Evolutionary conservation across 129 eudicot species (phyloP).

Genomic region (Scalesia atractyloides): DNA sequence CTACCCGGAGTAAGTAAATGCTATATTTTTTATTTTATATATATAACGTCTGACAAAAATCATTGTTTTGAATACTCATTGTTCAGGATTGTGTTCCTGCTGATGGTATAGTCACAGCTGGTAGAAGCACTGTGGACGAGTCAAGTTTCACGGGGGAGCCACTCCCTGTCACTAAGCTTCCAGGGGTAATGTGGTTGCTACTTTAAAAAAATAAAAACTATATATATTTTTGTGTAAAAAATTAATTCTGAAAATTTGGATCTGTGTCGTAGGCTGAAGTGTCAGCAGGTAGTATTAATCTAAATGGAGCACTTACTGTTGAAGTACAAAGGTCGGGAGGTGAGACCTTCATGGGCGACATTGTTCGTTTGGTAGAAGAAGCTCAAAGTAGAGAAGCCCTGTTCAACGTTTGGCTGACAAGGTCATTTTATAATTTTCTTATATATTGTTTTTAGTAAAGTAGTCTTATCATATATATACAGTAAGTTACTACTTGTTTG

Average conservation of each 20-base stretch:
- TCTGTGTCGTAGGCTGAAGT: constrained; percentile 70
- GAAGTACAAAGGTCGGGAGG: constrained; percentile 98
- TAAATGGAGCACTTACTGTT: constrained; percentile 84
- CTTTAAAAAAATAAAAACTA: background rate
- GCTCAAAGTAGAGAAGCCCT: constrained; percentile 98
- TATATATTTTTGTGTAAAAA: constrained; percentile 2
- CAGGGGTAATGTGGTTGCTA: constrained; percentile 66
- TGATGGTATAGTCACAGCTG: constrained; percentile 93
- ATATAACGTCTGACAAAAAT: background rate
- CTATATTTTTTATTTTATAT: constrained; percentile 7
- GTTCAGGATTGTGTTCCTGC: constrained; percentile 96
- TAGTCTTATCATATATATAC: background rate
- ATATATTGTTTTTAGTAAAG: background rate
- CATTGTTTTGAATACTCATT: constrained; percentile 4
- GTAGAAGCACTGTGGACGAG: constrained; percentile 97
- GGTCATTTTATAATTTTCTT: constrained; percentile 35
- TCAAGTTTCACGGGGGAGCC: constrained; percentile 99
- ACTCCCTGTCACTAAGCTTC: constrained; percentile 91
- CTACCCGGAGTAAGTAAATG: constrained; percentile 86
- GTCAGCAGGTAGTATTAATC: constrained; percentile 95
- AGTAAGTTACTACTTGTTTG: constrained; percentile 11
- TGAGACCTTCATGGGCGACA: constrained; percentile 93
- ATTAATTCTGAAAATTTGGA: constrained; percentile 9
- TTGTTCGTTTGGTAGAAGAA: constrained; percentile 95
- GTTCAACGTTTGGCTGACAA: constrained; percentile 97